Base-by-base conservation (phyloP, 2,329 filamentous ascomycete species). In the Neofusicoccum cordaticola region DNA sequence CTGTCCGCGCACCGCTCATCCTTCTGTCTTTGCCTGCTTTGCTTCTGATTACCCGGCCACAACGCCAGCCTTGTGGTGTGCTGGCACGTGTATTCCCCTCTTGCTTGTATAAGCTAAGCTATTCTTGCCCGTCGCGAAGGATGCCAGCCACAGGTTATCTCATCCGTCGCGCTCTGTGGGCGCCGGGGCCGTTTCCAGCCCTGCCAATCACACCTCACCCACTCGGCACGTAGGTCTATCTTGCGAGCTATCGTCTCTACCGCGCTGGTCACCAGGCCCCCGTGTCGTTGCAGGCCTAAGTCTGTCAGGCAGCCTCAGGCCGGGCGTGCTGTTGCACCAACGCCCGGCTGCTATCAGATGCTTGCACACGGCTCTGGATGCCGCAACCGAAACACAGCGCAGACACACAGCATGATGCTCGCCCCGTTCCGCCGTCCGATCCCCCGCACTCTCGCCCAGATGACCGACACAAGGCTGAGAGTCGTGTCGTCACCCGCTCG, bases 81-180 rank as follows among this genome's bases (percentile, higher is more conserved):
- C 22, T 22, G 22, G 22, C 22, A 13, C 44, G 22, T 44, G 22
- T 3, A 6, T 8, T 34, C 9, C 56, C 4, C 22, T 2, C 53
- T 60, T 6, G 31, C 27, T 12, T 4, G 37, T 47, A 19, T 60
- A 60, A 60, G 56, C 56, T n/a, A 44, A 17, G 41, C 31, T 60
- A 47, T 60, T 60, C 37, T 17, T 35, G 56, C 37, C 11, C n/a
- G 3, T 19, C 8, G 37, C 19, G 13, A 31, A n/a, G 19, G 37
- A n/a, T 60, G 15, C 34, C 15, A 37, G 56, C 56, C 56, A 39
- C 56, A 60, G 19, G 56, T 47, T 60, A 47, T 60, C 15, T 60
- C 42, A 60, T 47, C 52, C 31, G 19, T 13, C 41, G 22, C 15
- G 11, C 50, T 31, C 17, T 17, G 37, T 37, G 50, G 12, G 5